Evolutionary conservation across 106 monocot species (phyloP), one percentile per base, ranked within the genome.

Genomic region (Acanthochlamys bracteata): DNA sequence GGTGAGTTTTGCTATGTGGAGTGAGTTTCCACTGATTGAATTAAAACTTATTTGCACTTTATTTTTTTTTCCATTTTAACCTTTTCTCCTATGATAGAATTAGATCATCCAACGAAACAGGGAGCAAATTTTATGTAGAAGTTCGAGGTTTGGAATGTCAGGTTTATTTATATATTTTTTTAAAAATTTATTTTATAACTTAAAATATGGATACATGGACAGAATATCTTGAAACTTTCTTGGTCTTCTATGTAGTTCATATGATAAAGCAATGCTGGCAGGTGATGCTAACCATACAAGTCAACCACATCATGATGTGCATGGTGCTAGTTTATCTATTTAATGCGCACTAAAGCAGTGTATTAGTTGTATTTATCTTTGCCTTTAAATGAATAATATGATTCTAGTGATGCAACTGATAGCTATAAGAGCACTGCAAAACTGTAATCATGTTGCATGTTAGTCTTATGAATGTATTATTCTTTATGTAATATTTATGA

Each of bases 281-380:
- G 95, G 96, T 68, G 96, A 98, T 73, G 96, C 96, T 43, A 52
- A 91, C 73, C 91, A 98, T 71, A 90, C 91, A 78, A 98, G 91
- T 57, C 85, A 92, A 53, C 96, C 96, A 57, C 96, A 84, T 42
- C 73, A 17, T 85, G 85, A 92, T 69, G 96, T 91, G 51, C 85
- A 74, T 71, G 96, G 96, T 55, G 96, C 96, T 66, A 88, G 83
- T 77, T 77, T 98, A 66, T 80, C 96, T 64, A 98, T 98, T 88
- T 75, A 65, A 41, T 75, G 91, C 58, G 88, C 91, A 51, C 43
- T 98, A 33, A 64, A 79, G 49, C 95, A 96, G 78, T n/a, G 95
- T 96, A 73, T 33, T 33, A 33, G 33, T 33, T 33, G 33, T 6
- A 1, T 33, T 6, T 33, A 6, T 33, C 1, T 6, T 33, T 33